These are phyloP conservation scores for Globisporangium yorkense DNA, from an alignment of 352 stramenopile genomes.

Conservation along the genomic window DNA sequence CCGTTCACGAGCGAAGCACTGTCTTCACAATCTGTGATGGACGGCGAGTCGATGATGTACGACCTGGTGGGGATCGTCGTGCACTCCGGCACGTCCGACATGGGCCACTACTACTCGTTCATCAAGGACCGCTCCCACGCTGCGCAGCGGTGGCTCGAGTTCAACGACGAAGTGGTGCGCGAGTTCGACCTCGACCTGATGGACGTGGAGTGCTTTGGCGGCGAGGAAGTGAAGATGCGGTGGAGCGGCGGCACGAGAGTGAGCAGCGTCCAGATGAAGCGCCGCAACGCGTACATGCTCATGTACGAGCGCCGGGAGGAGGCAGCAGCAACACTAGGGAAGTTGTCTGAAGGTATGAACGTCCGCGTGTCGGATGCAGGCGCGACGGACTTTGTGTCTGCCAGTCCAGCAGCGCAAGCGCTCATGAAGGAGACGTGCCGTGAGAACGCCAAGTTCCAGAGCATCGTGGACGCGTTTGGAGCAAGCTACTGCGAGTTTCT, in stretches of 20 bases:
- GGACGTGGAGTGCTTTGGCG: conserved; percentile 86
- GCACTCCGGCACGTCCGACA: conserved; percentile 89
- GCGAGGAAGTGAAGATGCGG: conserved; percentile 63
- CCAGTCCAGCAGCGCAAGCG: conserved; percentile 6
- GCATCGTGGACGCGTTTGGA: conserved; percentile 31
- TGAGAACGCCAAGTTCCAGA: conserved; percentile 29
- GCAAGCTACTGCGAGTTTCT: conserved; percentile 26
- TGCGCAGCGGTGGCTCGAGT: conserved; percentile 79
- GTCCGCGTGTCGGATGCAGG: background rate
- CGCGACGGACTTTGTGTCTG: background rate
- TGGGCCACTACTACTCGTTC: conserved; percentile 94
- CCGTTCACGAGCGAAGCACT: conserved; percentile 83
- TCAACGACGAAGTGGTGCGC: conserved; percentile 89
- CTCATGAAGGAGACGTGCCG: conserved; percentile 16
- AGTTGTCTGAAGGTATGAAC: too few relatives aligned
- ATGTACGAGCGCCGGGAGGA: conserved; percentile 49
- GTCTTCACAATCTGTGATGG: background rate
- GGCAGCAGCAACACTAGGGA: background rate
- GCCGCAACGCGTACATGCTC: conserved; percentile 72
- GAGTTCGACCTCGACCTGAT: conserved; percentile 76
- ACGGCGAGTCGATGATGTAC: conserved; percentile 43
- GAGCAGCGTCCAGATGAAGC: conserved; percentile 45
- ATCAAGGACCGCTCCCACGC: conserved; percentile 65
- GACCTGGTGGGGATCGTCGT: conserved; percentile 90
- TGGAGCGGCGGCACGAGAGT: conserved; percentile 38